These are phyloP conservation scores for Punica granatum DNA, from an alignment of 345 rosid species.

Conservation along the genomic window DNA sequence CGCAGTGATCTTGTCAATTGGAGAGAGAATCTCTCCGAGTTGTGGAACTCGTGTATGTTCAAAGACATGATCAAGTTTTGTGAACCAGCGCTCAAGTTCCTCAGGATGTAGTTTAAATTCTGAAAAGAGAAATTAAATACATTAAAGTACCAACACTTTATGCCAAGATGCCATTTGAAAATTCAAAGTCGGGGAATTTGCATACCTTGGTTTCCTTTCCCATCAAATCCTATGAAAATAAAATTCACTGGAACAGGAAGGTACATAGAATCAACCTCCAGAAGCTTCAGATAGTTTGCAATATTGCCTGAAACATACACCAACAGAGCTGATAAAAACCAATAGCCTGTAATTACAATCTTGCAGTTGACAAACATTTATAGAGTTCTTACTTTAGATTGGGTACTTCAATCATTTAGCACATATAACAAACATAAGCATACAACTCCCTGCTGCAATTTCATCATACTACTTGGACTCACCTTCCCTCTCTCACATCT, in stretches of 20 bases:
- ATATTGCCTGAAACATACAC: slow-evolving; percentile 44
- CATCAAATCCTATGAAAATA: slow-evolving; percentile 93
- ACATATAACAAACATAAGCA: not conserved
- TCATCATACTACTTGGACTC: not conserved
- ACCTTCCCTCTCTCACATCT: not conserved
- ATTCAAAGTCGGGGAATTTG: slow-evolving; percentile 6
- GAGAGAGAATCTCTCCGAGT: slow-evolving; percentile 62
- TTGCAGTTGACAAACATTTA: not conserved
- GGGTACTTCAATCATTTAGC: not conserved
- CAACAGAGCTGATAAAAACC: not conserved
- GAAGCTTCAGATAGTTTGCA: slow-evolving; percentile 76
- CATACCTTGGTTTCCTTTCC: slow-evolving; percentile 91
- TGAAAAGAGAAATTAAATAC: slow-evolving; percentile 7
- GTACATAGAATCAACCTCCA: slow-evolving; percentile 82
- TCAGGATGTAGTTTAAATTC: slow-evolving; percentile 76
- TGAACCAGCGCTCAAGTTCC: slow-evolving; percentile 96
- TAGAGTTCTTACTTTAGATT: not conserved
- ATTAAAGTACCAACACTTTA: slow-evolving; percentile 4
- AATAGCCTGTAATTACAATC: not conserved
- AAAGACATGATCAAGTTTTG: slow-evolving; percentile 80
- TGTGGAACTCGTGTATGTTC: slow-evolving; percentile 81
- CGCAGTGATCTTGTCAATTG: slow-evolving; percentile 55
- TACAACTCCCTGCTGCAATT: not conserved
- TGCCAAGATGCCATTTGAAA: slow-evolving; percentile 9
- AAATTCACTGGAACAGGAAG: slow-evolving; percentile 93